These are phyloP conservation scores for Spizellomyces punctatus DNA, from an alignment of 192 early-diverging fungal genomes.

Conservation along the genomic window DNA sequence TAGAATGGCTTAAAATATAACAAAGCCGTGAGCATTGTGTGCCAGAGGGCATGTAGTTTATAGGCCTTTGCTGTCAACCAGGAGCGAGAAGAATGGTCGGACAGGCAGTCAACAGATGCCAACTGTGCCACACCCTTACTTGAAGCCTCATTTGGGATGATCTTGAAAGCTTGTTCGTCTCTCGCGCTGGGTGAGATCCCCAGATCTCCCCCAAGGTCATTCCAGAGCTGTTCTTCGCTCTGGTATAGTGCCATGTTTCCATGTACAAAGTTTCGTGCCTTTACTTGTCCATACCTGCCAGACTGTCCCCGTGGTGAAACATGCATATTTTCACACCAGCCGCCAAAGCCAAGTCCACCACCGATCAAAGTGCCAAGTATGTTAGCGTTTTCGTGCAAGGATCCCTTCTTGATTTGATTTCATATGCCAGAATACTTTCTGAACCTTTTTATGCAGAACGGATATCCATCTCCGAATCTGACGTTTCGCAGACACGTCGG, in stretches of 20 bases:
- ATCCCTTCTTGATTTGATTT: constrained; percentile 4
- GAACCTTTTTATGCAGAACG: not conserved
- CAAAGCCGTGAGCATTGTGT: too few relatives aligned
- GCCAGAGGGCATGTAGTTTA: too few relatives aligned
- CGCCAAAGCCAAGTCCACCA: not conserved
- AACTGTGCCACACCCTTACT: too few relatives aligned
- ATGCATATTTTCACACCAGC: constrained; percentile 21
- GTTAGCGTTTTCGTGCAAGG: not conserved
- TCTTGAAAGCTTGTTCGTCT: too few relatives aligned
- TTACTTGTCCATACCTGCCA: constrained; percentile 15
- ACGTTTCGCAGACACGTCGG: not conserved
- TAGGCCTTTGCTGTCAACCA: too few relatives aligned
- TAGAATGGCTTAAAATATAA: too few relatives aligned
- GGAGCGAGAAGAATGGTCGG: too few relatives aligned
- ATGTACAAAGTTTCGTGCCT: constrained; percentile 16
- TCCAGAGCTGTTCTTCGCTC: too few relatives aligned
- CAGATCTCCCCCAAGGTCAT: too few relatives aligned
- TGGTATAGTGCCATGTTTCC: constrained; percentile 10
- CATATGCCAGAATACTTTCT: not conserved
- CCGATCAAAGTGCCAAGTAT: not conserved
- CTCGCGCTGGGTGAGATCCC: too few relatives aligned
- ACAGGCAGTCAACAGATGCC: too few relatives aligned
- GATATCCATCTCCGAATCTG: not conserved
- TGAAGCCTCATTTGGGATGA: too few relatives aligned
- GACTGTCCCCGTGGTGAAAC: constrained; percentile 12